These are phyloP conservation scores for Pseudomicrostroma phylloplanum DNA, from an alignment of 1,284 basidiomycete species.

Conservation along the genomic window DNA sequence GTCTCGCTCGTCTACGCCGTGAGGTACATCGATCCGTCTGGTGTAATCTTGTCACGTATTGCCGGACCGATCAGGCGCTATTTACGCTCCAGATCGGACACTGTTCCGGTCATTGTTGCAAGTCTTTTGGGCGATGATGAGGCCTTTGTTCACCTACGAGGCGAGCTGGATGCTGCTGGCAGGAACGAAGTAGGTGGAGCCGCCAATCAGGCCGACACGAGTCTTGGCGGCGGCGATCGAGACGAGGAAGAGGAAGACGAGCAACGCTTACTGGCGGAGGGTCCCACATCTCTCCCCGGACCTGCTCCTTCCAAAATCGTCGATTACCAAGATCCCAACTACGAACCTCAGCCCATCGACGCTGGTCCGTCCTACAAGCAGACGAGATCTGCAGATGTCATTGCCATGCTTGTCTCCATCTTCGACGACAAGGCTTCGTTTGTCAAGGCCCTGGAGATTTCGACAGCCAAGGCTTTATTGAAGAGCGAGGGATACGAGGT, in stretches of 20 bases:
- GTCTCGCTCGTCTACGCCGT: slow-evolving; percentile 89
- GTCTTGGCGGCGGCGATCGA: slow-evolving; percentile 12
- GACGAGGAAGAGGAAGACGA: slow-evolving; percentile 13
- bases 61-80: slow-evolving; percentile 40
- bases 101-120: slow-evolving; percentile 39
- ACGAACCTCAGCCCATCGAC: slow-evolving; percentile 17
- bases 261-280: slow-evolving; percentile 1
- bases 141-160: slow-evolving; percentile 37
- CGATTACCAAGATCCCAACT: slow-evolving; percentile 15
- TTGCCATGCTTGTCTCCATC: slow-evolving; percentile 45
- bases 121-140: slow-evolving; percentile 45
- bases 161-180: slow-evolving; percentile 27
- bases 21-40: slow-evolving; percentile 81
- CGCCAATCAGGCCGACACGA: not conserved
- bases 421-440: slow-evolving; percentile 46
- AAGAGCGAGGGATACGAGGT: slow-evolving; percentile 36
- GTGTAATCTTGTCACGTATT: slow-evolving; percentile 64
- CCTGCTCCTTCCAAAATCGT: not conserved
- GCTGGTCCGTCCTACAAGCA: slow-evolving; percentile 33
- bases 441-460: slow-evolving; percentile 41
- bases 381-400: slow-evolving; percentile 40
- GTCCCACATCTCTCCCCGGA: not conserved
- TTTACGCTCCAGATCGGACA: slow-evolving; percentile 40
- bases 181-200: not conserved
- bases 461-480: slow-evolving; percentile 43